Evolutionary conservation across 768 basidiomycete species (phyloP).

Genomic region (Xanthoconium stramineum): DNA sequence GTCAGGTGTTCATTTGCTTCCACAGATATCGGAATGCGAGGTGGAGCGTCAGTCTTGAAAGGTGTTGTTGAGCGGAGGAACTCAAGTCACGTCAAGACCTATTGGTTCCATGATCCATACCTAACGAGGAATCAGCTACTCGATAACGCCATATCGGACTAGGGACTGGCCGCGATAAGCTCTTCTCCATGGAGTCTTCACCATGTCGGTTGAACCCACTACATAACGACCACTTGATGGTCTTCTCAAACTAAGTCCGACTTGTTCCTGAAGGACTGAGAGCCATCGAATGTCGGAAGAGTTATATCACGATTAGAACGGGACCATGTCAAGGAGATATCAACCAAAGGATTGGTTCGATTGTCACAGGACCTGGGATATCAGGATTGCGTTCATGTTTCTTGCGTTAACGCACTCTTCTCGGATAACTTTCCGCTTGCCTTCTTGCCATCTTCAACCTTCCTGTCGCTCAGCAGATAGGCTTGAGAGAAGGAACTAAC

Average conservation of each 20-base stretch:
- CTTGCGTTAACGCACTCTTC: too few species aligned
- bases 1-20: not conserved
- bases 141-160: not conserved
- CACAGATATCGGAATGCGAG: not conserved
- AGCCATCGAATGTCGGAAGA: too few species aligned
- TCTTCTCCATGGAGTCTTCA: not conserved
- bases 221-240: not conserved
- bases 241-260: not conserved
- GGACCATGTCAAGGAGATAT: not conserved
- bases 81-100: not conserved
- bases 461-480: not conserved
- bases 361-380: not conserved
- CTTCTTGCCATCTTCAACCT: not conserved
- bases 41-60: too few species aligned
- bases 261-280: not conserved
- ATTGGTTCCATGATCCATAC: not conserved
- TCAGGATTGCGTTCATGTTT: not conserved
- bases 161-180: too few species aligned
- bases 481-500: too few species aligned
- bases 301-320: too few species aligned
- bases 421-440: too few species aligned
- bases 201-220: not conserved
- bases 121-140: not conserved
- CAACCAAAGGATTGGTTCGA: not conserved
- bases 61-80: not conserved